Base-by-base conservation (phyloP, 371 early-diverging fungal genomes). In the Mortierella sp. region DNA sequence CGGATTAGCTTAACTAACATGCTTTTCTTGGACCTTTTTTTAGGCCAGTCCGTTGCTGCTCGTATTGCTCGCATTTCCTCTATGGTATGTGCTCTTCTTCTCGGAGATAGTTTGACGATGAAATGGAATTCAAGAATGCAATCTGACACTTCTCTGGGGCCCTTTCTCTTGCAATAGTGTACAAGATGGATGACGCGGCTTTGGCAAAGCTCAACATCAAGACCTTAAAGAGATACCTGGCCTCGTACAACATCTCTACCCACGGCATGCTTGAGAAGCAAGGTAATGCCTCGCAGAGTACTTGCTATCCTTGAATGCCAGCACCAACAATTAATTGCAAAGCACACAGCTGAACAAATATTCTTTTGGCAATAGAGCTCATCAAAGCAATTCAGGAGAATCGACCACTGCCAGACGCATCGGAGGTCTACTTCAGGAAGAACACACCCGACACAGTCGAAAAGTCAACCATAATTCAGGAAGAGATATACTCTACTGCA, bases 181-280 rank as follows among this genome's bases (percentile, higher is more conserved):
- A 73, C 74, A 76, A 71, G 9, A 70, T 85, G 57, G 86, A 85
- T 24, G 70, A 81, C 6, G 48, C 54, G 1, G 73, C 71, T 9
- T 77, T 85, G 44, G 53, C 43, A 13, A 73, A 71, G n/a, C 81
- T 85, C 40, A 76, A 76, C 61, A 81, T 78, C 67, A 81, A 69
- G 61, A 81, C 86, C 14, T 74, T 85, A 46, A 85, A 78, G 74
- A 73, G 82, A 5, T 85, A 85, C 43, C 61, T 85, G n/a, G 48
- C 43, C 24, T 74, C 79, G 0, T 85, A 85, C 82, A 79, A 81
- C 57, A 85, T 81, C 6, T 71, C 78, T 13, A 81, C 81, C 4
- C 53, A 51, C 2, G 74, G 76, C 43, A 79, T 85, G 79, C 37
- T 85, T 2, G 81, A 81, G 53, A 85, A 85, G 54, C 54, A 69